These are phyloP conservation scores for Globisporangium megalacanthum DNA, from an alignment of 352 stramenopile species.

Conservation along the genomic window DNA sequence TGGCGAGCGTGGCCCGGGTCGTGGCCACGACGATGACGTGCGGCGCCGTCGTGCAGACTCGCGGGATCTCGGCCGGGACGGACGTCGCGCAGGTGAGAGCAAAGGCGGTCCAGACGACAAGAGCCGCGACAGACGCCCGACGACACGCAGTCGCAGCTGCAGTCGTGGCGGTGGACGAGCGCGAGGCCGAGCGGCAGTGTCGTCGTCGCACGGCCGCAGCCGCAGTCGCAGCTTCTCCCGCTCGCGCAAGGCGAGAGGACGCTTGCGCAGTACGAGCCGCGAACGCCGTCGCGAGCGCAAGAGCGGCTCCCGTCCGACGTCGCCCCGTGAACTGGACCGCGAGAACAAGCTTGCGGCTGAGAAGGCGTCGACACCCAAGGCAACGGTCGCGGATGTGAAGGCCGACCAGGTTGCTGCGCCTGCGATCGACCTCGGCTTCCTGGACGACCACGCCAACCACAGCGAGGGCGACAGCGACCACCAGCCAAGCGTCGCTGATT, in stretches of 20 bases:
- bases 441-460: constrained; percentile 43
- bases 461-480: constrained; percentile 42
- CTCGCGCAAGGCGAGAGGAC: constrained; percentile 25
- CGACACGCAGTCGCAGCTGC: constrained; percentile 34
- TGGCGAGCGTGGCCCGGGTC: constrained; percentile 27
- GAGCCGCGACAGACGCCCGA: constrained; percentile 17
- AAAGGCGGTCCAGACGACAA: constrained; percentile 20
- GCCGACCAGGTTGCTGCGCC: constrained; percentile 70
- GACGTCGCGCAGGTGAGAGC: constrained; percentile 9
- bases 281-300: constrained; percentile 14
- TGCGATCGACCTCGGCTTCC: constrained; percentile 82
- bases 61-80: constrained; percentile 31
- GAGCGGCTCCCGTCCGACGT: constrained; percentile 10
- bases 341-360: constrained; percentile 3
- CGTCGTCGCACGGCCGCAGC: constrained; percentile 26
- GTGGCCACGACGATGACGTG: constrained; percentile 36
- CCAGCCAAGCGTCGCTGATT: background rate
- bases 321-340: constrained; percentile 5
- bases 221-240: constrained; percentile 48
- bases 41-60: constrained; percentile 39
- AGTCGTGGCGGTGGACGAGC: constrained; percentile 21
- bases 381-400: constrained; percentile 65
- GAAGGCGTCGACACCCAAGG: constrained; percentile 13
- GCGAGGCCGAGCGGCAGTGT: background rate
- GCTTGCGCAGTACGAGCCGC: constrained; percentile 46